Conservation (phyloP, 345 rosid genomes). For the Brassica cretica region DNA sequence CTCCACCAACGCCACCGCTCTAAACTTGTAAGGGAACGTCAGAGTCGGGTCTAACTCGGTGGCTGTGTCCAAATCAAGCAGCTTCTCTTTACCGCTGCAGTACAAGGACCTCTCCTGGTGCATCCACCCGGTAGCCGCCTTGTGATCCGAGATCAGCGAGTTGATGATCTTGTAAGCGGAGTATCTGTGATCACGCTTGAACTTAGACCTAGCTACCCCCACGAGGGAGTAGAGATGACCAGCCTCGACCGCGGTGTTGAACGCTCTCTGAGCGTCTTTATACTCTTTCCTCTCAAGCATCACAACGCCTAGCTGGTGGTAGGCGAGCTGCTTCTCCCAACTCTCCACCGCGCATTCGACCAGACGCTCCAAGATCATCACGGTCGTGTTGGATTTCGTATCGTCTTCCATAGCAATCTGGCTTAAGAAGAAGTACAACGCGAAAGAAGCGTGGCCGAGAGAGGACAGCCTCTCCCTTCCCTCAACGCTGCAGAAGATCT, state of each 20-base stretch:
- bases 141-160: conserved; percentile 52
- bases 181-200: conserved; percentile 70
- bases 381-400: conserved; percentile 68
- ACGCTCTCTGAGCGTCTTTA: conserved; percentile 78
- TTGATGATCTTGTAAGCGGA: conserved; percentile 70
- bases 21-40: conserved; percentile 69
- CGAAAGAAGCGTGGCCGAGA: conserved; percentile 67
- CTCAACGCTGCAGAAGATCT: conserved; percentile 54
- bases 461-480: conserved; percentile 55
- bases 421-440: conserved; percentile 68
- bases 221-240: conserved; percentile 66
- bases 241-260: conserved; percentile 56
- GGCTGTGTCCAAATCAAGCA: conserved; percentile 57
- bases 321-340: conserved; percentile 81
- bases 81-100: conserved; percentile 65
- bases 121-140: conserved; percentile 76
- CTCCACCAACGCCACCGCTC: conserved; percentile 67
- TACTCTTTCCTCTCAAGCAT: conserved; percentile 81
- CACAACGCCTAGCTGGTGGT: conserved; percentile 70
- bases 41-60: conserved; percentile 78
- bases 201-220: conserved; percentile 77
- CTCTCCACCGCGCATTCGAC: conserved; percentile 54
- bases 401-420: conserved; percentile 74
- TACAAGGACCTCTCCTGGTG: conserved; percentile 77
- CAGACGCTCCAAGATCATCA: conserved; percentile 77